These are phyloP conservation scores for Tuber umbilicatum DNA, from an alignment of 495 filamentous ascomycete genomes.

Conservation along the genomic window DNA sequence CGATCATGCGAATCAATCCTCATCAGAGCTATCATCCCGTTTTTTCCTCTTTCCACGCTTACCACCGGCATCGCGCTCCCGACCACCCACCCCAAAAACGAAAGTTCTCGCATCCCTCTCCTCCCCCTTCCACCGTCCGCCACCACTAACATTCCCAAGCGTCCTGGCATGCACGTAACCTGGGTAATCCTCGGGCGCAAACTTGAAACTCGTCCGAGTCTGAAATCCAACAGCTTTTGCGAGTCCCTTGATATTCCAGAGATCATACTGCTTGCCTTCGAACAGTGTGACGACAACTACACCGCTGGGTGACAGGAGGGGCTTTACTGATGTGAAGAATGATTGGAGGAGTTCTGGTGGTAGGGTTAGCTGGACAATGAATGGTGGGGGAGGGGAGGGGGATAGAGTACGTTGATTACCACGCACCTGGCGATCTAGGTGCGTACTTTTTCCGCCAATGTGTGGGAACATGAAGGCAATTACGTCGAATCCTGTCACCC, in stretches of 20 bases:
- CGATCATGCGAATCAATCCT: constrained; percentile 48
- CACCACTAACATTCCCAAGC: constrained; percentile 57
- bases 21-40: constrained; percentile 38
- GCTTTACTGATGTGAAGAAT: constrained; percentile 62
- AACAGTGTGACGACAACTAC: constrained; percentile 81
- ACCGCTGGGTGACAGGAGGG: constrained; percentile 48
- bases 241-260: constrained; percentile 89
- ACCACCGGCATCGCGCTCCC: constrained; percentile 43
- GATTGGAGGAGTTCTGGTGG: constrained; percentile 63
- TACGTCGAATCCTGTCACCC: constrained; percentile 52
- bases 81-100: constrained; percentile 55
- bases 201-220: constrained; percentile 70
- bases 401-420: constrained; percentile 63
- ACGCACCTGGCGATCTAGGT: constrained; percentile 89
- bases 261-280: constrained; percentile 83
- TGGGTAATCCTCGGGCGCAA: constrained; percentile 66
- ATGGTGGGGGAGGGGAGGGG: neutral
- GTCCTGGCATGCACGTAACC: constrained; percentile 86
- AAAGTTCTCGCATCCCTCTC: constrained; percentile 68
- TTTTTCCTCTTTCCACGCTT: constrained; percentile 25
- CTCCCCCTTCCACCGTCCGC: constrained; percentile 69
- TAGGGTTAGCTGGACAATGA: constrained; percentile 10
- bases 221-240: constrained; percentile 69
- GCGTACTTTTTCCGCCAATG: constrained; percentile 80
- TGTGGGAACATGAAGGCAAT: constrained; percentile 97